Conservation (phyloP, 164 flowering plant species). For the Dillenia suffruticosa region DNA sequence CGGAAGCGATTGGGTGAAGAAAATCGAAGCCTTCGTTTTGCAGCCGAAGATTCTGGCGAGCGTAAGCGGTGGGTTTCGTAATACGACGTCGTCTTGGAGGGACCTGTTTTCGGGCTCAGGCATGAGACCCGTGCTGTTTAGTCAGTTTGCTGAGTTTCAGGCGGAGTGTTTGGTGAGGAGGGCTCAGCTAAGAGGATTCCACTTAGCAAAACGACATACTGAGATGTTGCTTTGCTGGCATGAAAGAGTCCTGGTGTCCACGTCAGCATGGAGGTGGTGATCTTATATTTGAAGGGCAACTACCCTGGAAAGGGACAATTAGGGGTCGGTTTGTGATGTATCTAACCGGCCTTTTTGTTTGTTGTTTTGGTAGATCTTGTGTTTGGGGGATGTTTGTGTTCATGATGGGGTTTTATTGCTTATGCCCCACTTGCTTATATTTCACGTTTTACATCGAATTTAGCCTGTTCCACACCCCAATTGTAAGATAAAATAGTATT, state of each 20-base stretch:
- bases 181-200: constrained; percentile 72
- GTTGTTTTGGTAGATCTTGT: too few species aligned
- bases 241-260: constrained; percentile 66
- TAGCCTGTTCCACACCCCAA: too few species aligned
- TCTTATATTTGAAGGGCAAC: too few species aligned
- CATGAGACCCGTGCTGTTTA: constrained; percentile 56
- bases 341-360: too few species aligned
- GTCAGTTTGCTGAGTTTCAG: constrained; percentile 71
- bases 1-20: constrained; percentile 40
- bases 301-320: too few species aligned
- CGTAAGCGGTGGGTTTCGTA: constrained; percentile 40
- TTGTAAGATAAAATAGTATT: too few species aligned
- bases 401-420: too few species aligned
- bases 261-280: constrained; percentile 82
- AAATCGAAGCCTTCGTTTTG: constrained; percentile 56
- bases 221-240: constrained; percentile 92
- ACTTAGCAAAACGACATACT: constrained; percentile 64
- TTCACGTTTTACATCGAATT: too few species aligned
- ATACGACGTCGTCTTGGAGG: constrained; percentile 42
- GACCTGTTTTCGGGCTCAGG: constrained; percentile 61
- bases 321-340: too few species aligned
- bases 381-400: too few species aligned
- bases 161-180: constrained; percentile 72
- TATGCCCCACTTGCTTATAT: too few species aligned
- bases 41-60: constrained; percentile 47